These are phyloP conservation scores for Ceratobasidium sp. DNA, from an alignment of 1,284 basidiomycete genomes.

Conservation along the genomic window DNA sequence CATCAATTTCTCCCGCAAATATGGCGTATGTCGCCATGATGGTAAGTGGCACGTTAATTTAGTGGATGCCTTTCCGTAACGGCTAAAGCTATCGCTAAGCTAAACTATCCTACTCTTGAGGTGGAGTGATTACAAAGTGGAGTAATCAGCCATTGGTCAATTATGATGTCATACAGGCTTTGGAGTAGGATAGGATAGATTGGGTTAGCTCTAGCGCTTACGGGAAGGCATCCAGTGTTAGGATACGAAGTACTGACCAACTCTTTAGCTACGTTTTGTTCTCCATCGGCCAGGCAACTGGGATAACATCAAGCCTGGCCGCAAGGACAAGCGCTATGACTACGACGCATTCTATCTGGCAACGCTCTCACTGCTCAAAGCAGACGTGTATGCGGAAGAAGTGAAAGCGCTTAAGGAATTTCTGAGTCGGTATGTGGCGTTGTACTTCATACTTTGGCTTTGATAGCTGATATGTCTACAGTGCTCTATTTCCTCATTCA, in stretches of 20 bases:
- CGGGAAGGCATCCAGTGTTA: too few relatives aligned
- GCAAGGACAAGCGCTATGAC: neutral
- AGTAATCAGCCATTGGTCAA: too few relatives aligned
- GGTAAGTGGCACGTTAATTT: neutral
- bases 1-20: neutral
- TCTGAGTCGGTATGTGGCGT: neutral
- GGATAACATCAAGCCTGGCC: neutral
- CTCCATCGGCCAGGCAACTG: neutral
- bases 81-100: too few relatives aligned
- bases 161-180: too few relatives aligned
- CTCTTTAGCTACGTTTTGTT: constrained; percentile 9
- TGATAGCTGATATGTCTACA: neutral
- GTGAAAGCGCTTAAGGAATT: neutral
- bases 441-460: neutral
- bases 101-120: too few relatives aligned
- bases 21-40: constrained; percentile 5
- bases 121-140: too few relatives aligned
- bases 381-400: neutral
- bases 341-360: neutral
- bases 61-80: too few relatives aligned
- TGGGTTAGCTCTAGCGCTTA: too few relatives aligned
- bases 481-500: neutral
- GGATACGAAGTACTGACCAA: too few relatives aligned
- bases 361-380: neutral
- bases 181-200: too few relatives aligned